Evolutionary conservation across 2,329 filamentous ascomycete genomes (phyloP).

Genomic region (Pseudogymnoascus sp.): DNA sequence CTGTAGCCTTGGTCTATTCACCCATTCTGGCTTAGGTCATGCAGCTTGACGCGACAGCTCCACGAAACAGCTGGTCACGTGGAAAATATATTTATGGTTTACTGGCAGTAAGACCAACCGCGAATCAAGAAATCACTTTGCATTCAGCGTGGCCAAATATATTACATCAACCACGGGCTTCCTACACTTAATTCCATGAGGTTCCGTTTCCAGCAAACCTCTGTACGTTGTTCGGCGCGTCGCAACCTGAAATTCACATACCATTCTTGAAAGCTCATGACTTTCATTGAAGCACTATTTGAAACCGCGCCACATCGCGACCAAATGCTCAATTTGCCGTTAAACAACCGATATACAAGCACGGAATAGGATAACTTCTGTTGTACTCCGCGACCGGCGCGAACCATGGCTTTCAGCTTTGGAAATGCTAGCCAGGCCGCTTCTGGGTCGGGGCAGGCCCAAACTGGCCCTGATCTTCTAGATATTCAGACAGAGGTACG

Average conservation of each 20-base stretch:
- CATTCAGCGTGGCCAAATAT: slow-evolving; percentile 5
- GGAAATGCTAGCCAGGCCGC: slow-evolving; percentile 37
- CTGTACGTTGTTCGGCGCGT: slow-evolving; percentile 4
- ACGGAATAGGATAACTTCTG: neutral
- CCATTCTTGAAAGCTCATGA: neutral
- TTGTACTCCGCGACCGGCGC: neutral
- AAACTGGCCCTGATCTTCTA: slow-evolving; percentile 57
- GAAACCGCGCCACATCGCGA: neutral
- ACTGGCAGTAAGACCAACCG: neutral
- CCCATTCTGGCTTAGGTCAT: neutral
- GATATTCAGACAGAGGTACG: slow-evolving; percentile 75
- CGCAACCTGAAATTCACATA: neutral
- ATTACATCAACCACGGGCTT: neutral
- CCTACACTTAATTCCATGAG: neutral
- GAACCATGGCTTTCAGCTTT: slow-evolving; percentile 57
- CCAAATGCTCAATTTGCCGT: neutral
- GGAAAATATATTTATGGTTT: slow-evolving; percentile 9
- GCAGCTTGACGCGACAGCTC: slow-evolving; percentile 5
- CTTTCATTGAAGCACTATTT: neutral
- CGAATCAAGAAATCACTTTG: slow-evolving; percentile 1
- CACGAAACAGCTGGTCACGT: slow-evolving; percentile 1
- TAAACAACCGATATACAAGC: neutral
- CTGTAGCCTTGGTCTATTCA: slow-evolving; percentile 23
- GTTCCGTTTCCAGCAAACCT: neutral
- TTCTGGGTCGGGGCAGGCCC: slow-evolving; percentile 31